Conservation (phyloP, 352 stramenopile genomes). For the Thraustotheca clavata region DNA sequence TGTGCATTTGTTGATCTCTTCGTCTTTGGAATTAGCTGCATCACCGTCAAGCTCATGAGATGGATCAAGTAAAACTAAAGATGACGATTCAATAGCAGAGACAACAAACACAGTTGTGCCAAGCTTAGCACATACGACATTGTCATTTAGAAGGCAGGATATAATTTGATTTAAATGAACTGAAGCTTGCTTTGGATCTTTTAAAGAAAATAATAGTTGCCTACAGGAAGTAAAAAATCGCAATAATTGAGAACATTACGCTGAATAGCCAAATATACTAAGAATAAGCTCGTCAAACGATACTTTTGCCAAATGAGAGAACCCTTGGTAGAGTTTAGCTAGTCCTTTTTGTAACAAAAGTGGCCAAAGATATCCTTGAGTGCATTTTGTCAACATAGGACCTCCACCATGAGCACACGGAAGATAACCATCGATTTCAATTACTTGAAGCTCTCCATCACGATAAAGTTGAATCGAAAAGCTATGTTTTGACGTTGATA, state of each 20-base stretch:
- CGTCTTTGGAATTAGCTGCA: too few species aligned
- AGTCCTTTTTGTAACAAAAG: constrained; percentile 9
- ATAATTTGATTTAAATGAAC: background rate
- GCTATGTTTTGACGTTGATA: background rate
- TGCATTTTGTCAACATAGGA: background rate
- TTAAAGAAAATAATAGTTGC: background rate
- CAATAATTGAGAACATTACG: background rate
- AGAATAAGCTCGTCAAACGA: background rate
- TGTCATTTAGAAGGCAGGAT: background rate
- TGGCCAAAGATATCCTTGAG: background rate
- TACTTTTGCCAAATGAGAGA: background rate
- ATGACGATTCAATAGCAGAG: background rate
- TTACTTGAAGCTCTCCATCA: background rate
- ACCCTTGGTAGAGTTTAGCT: constrained; percentile 11
- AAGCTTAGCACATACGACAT: background rate
- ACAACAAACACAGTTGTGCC: background rate
- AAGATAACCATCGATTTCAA: constrained; percentile 7
- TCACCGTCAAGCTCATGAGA: too few species aligned
- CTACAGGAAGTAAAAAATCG: background rate
- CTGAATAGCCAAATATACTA: constrained; percentile 7
- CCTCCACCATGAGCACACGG: background rate
- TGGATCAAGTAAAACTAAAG: too few species aligned
- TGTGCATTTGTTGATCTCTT: background rate
- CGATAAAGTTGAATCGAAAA: background rate
- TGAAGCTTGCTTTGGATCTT: background rate